These are phyloP conservation scores for Xylaria curta DNA, from an alignment of 495 filamentous ascomycete species.

Conservation along the genomic window DNA sequence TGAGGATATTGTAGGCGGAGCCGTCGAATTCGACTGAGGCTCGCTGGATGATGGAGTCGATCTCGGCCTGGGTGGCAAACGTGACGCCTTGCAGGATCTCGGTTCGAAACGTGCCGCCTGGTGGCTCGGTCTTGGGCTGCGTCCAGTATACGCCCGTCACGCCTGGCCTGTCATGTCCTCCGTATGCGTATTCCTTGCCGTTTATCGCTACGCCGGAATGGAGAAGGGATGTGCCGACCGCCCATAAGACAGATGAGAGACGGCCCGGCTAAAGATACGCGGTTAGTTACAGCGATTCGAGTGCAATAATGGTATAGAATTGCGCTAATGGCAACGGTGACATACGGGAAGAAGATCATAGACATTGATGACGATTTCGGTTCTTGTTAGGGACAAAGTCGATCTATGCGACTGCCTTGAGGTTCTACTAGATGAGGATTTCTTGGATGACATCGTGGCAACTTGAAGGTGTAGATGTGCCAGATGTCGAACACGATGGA, in stretches of 20 bases:
- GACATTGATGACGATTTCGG: conserved; percentile 76
- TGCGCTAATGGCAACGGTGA: background rate
- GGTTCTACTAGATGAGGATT: conserved; percentile 41
- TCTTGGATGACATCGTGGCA: conserved; percentile 48
- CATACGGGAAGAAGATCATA: conserved; percentile 78
- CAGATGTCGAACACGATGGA: background rate
- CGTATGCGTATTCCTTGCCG: conserved; percentile 79
- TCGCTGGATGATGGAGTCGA: conserved; percentile 68
- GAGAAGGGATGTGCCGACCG: conserved; percentile 71
- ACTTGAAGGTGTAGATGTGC: background rate
- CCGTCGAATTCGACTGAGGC: conserved; percentile 72
- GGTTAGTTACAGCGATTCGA: conserved; percentile 4
- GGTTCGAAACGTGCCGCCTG: conserved; percentile 72
- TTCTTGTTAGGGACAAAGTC: conserved; percentile 67
- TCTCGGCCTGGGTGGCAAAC: conserved; percentile 64
- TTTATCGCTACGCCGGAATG: conserved; percentile 82
- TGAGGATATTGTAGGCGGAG: conserved; percentile 75
- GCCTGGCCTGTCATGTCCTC: conserved; percentile 72
- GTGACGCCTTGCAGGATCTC: conserved; percentile 78
- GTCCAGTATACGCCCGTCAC: conserved; percentile 82
- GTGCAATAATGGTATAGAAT: background rate
- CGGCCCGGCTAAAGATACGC: conserved; percentile 61
- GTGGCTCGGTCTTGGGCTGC: conserved; percentile 67
- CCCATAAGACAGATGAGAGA: conserved; percentile 73
- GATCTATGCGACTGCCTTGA: conserved; percentile 57